Evolutionary conservation across 768 basidiomycete genomes (phyloP).

Genomic region (Dentipellis fragilis): DNA sequence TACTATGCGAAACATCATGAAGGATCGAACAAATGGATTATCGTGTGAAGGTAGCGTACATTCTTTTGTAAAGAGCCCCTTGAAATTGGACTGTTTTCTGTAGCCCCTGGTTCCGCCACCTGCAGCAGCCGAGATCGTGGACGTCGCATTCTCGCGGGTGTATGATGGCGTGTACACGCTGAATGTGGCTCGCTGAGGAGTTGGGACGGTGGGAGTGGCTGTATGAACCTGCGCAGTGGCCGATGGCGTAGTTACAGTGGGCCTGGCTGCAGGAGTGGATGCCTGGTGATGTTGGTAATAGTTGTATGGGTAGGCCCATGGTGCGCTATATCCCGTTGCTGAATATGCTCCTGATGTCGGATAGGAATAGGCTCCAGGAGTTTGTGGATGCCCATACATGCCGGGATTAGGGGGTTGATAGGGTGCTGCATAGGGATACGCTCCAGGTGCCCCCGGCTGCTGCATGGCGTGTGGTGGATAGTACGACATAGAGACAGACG

Average conservation of each 20-base stretch:
- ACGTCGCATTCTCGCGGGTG: conserved; percentile 36
- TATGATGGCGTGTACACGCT: conserved; percentile 33
- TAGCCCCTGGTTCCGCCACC: conserved; percentile 35
- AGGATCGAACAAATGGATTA: background rate
- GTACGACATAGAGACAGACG: conserved; percentile 20
- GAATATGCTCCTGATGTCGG: conserved; percentile 38
- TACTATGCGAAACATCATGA: conserved; percentile 33
- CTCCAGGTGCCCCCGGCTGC: conserved; percentile 31
- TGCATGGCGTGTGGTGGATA: conserved; percentile 18
- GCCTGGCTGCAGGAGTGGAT: conserved; percentile 9
- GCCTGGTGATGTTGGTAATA: conserved; percentile 31
- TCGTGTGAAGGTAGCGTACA: conserved; percentile 33
- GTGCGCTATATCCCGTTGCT: conserved; percentile 49
- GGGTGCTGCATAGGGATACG: conserved; percentile 60
- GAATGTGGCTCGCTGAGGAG: conserved; percentile 13
- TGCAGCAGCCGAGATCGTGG: conserved; percentile 25
- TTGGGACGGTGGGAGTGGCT: background rate
- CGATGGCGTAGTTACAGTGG: conserved; percentile 10
- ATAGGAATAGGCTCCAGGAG: conserved; percentile 42
- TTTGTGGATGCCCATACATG: conserved; percentile 21
- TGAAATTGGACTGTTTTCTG: conserved; percentile 58
- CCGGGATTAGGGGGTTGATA: conserved; percentile 31
- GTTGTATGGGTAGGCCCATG: conserved; percentile 62
- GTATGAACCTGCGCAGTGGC: conserved; percentile 11
- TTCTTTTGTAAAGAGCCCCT: conserved; percentile 75